Percentiles rank a stretch among this genome's conserved stretches.
Evolutionary conservation across 257 asterid genomes (phyloP).

Genomic region (Solanum tarijense): DNA sequence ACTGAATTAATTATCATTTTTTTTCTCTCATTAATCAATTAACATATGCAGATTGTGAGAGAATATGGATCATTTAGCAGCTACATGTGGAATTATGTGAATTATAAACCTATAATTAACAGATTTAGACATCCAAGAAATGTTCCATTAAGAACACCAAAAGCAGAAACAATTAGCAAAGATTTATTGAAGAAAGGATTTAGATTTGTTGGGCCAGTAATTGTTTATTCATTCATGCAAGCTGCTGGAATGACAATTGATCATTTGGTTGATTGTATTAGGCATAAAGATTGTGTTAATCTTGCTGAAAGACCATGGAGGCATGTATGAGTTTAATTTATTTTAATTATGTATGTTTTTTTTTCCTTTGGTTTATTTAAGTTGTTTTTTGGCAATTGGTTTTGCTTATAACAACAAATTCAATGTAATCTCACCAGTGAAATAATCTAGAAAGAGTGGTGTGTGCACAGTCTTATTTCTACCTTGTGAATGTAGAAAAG

Average conservation of each 20-base stretch:
- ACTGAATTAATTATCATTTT: background rate
- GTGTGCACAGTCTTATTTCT: background rate
- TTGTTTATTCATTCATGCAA: slow-evolving; percentile 83
- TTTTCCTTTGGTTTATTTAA: background rate
- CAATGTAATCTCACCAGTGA: background rate
- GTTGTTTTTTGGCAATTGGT: background rate
- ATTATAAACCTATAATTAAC: slow-evolving; percentile 74
- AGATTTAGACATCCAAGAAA: slow-evolving; percentile 55
- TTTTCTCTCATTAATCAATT: background rate
- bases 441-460: background rate
- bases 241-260: slow-evolving; percentile 83
- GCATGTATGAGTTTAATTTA: slow-evolving; percentile 34
- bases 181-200: slow-evolving; percentile 72
- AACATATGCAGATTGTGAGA: slow-evolving; percentile 34
- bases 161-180: slow-evolving; percentile 82
- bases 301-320: slow-evolving; percentile 98
- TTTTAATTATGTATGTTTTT: background rate
- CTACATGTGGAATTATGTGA: slow-evolving; percentile 73
- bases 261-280: slow-evolving; percentile 71
- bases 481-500: background rate
- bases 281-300: slow-evolving; percentile 56
- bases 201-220: slow-evolving; percentile 82
- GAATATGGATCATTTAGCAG: slow-evolving; percentile 81
- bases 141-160: slow-evolving; percentile 75
- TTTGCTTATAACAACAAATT: background rate